These are phyloP conservation scores for Gynochthodes officinalis DNA, from an alignment of 257 asterid genomes.

Conservation along the genomic window DNA sequence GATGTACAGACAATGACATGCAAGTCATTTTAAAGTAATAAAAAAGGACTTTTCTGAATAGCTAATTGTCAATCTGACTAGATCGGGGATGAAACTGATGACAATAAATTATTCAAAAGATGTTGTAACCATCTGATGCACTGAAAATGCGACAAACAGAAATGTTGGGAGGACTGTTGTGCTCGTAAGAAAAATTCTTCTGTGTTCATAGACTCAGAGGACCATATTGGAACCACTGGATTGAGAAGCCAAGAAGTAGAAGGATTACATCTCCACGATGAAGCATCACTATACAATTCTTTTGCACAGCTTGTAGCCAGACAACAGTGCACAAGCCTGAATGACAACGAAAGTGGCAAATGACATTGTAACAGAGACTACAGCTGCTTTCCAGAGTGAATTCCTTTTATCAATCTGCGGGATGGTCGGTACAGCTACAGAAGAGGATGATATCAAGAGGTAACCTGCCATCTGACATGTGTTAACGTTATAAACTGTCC, in stretches of 20 bases:
- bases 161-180: not conserved
- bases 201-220: not conserved
- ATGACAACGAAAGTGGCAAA: conserved; percentile 46
- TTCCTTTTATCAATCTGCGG: conserved; percentile 35
- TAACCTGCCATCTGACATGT: conserved; percentile 63
- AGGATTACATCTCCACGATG: not conserved
- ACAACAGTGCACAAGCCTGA: conserved; percentile 45
- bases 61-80: not conserved
- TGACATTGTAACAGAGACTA: conserved; percentile 47
- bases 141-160: not conserved
- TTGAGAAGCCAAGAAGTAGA: conserved; percentile 1
- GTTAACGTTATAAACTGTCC: conserved; percentile 1
- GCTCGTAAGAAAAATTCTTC: not conserved
- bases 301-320: conserved; percentile 73
- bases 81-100: not conserved
- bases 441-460: conserved; percentile 63
- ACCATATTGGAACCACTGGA: not conserved
- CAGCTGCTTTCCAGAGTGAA: conserved; percentile 48
- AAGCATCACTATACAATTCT: conserved; percentile 57
- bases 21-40: not conserved
- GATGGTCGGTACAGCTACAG: conserved; percentile 44
- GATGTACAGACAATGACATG: too few species aligned
- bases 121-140: not conserved
- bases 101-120: not conserved
- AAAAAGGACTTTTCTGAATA: not conserved